phyloP scores from a whole-genome alignment of 2,329 filamentous ascomycete genomes.

The Trichoderma brevicompactum region DNA sequence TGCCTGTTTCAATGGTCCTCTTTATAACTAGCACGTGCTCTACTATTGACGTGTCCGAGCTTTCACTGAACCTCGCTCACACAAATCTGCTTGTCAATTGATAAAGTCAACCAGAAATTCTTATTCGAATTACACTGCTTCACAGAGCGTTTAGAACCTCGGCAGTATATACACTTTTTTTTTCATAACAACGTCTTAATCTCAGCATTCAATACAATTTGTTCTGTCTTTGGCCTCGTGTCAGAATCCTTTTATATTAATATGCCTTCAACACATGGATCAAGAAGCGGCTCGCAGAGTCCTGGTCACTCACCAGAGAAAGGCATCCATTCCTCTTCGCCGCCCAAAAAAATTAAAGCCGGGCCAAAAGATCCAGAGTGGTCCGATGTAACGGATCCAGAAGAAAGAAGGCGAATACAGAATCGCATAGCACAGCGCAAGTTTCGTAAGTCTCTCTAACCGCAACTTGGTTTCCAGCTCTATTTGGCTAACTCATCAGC shows the following conservation, averaged over 20 bases:
- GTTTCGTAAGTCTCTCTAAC: slow-evolving; percentile 61
- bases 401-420: slow-evolving; percentile 73
- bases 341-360: slow-evolving; percentile 49
- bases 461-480: neutral
- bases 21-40: neutral
- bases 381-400: slow-evolving; percentile 70
- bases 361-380: slow-evolving; percentile 63
- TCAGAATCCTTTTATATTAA: neutral
- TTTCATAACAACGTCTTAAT: neutral
- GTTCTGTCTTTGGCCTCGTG: neutral
- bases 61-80: neutral
- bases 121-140: neutral
- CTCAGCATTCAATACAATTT: neutral
- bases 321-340: slow-evolving; percentile 37
- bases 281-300: slow-evolving; percentile 35
- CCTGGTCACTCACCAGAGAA: slow-evolving; percentile 35
- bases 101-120: too few relatives aligned
- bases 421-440: slow-evolving; percentile 77
- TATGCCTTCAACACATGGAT: slow-evolving; percentile 35
- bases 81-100: neutral
- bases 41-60: neutral
- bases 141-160: too few relatives aligned
- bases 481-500: slow-evolving; percentile 25
- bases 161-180: neutral
- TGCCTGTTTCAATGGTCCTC: neutral